phyloP scores from a whole-genome alignment of 768 basidiomycete species.

The Kondoa malvinella region DNA sequence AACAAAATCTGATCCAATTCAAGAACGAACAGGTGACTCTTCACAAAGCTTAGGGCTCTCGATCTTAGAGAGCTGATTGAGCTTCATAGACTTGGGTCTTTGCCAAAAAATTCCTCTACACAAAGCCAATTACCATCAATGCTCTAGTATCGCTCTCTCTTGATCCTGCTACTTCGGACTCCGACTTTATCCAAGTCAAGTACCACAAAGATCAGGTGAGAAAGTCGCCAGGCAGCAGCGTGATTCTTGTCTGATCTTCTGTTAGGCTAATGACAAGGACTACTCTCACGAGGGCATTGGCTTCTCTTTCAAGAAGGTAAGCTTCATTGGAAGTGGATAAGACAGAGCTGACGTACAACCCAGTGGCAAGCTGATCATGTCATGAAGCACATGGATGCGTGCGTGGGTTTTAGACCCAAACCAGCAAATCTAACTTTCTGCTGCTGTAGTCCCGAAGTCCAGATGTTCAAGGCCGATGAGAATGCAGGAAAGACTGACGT shows the following conservation, averaged over 20 bases:
- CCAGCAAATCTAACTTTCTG: too few relatives aligned
- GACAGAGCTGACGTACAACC: too few relatives aligned
- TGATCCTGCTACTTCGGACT: conserved; percentile 35
- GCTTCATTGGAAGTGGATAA: too few relatives aligned
- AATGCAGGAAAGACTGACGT: too few relatives aligned
- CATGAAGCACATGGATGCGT: not conserved
- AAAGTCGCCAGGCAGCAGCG: conserved; percentile 12
- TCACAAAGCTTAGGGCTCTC: not conserved
- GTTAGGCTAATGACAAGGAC: conserved; percentile 38
- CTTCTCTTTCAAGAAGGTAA: conserved; percentile 37
- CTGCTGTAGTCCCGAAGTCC: too few relatives aligned
- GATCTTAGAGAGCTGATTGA: too few relatives aligned
- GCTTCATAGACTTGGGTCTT: too few relatives aligned
- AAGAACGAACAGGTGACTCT: conserved; percentile 32
- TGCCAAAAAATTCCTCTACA: conserved; percentile 31
- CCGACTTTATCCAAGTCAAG: conserved; percentile 34
- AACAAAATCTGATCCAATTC: too few relatives aligned
- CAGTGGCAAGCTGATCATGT: conserved; percentile 34
- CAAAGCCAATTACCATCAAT: conserved; percentile 36
- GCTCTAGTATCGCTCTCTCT: conserved; percentile 35
- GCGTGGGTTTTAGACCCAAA: too few relatives aligned
- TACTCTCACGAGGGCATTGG: conserved; percentile 36
- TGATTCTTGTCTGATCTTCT: too few relatives aligned
- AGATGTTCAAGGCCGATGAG: too few relatives aligned
- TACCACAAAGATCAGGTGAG: conserved; percentile 13